Evolutionary conservation across 129 eudicot genomes (phyloP), one percentile per base, ranked within the genome.

Genomic region (Saposhnikovia divaricata): DNA sequence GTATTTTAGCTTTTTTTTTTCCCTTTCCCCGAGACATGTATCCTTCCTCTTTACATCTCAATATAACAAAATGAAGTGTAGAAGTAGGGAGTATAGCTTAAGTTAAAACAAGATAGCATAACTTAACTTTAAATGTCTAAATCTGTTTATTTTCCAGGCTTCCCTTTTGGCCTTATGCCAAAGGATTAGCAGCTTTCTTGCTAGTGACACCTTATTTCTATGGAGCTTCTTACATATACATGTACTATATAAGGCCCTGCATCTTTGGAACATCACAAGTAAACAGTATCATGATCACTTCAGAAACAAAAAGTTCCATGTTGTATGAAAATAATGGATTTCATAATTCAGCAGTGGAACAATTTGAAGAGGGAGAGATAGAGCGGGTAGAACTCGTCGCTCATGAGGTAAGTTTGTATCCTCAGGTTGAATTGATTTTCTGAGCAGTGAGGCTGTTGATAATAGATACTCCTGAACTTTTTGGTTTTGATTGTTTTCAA

Each of bases 91-190:
- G 43, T 28, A 18, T 16, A 19, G 68, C 31, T 23, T 51, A 23
- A 9, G 6, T 53, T 77, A 18, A 38, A 40, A 47, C 40, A 43
- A 27, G 16, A 21, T 34, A 14, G 9, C 43, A 3, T 80, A 38
- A 46, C 21, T 27, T 44, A 9, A 28, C 47, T 57, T 57, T 10
- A 16, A 16, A 16, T 61, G 47, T 16, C 43, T 73, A 5, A 42
- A 31, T 46, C 18, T 83, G 63, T 59, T 83, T 50, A 42, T 47
- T 31, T 51, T 48, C 55, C 80, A 84, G 87, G 87, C 53, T 80
- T 59, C 82, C 87, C 39, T 75, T 84, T 66, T 84, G 83, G 87
- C 81, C 83, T 5, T 80, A 79, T 42, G 81, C 70, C 65, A 84
- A 84, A 76, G 87, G 87, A 80, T 21, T 84, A 70, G 81, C 73